phyloP scores from a whole-genome alignment of 2,329 filamentous ascomycete species.

The Diaporthe destruens region DNA sequence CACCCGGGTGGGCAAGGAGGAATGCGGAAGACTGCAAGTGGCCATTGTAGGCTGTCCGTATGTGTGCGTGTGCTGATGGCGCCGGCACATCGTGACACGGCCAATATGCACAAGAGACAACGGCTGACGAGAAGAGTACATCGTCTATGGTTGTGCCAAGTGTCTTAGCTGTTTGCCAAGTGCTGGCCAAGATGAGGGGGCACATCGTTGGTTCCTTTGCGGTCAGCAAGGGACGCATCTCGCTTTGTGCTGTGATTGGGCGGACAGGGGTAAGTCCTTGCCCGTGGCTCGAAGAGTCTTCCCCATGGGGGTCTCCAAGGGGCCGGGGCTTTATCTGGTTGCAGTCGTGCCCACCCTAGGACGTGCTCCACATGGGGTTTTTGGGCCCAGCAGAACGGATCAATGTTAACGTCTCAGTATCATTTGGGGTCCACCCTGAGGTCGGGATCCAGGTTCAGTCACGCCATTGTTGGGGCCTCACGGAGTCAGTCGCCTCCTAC shows the following conservation, averaged over 20 bases:
- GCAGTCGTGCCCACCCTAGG: constrained; percentile 10
- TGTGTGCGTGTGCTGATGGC: constrained; percentile 22
- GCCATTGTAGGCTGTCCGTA: constrained; percentile 21
- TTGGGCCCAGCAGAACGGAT: constrained; percentile 31
- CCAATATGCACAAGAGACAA: constrained; percentile 30
- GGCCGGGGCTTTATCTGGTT: constrained; percentile 28
- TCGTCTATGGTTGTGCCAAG: constrained; percentile 28
- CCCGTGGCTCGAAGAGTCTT: constrained; percentile 23
- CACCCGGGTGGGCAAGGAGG: constrained; percentile 13
- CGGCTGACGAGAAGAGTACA: constrained; percentile 23
- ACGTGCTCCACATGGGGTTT: constrained; percentile 10
- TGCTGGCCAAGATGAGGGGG: constrained; percentile 31
- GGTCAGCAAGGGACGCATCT: constrained; percentile 22
- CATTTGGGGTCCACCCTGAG: constrained; percentile 15
- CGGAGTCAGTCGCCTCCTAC: constrained; percentile 25
- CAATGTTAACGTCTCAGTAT: constrained; percentile 25
- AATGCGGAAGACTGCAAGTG: constrained; percentile 22
- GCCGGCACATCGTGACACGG: constrained; percentile 31
- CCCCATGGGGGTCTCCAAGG: constrained; percentile 29
- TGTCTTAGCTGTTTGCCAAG: constrained; percentile 31
- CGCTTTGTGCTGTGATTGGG: constrained; percentile 18
- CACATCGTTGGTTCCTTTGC: constrained; percentile 25
- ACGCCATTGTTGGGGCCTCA: constrained; percentile 18
- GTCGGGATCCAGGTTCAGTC: constrained; percentile 20
- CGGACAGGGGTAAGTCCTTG: neutral